Evolutionary conservation across 371 early-diverging fungal species (phyloP).

Genomic region (Amoeboaphelidium occidentale): DNA sequence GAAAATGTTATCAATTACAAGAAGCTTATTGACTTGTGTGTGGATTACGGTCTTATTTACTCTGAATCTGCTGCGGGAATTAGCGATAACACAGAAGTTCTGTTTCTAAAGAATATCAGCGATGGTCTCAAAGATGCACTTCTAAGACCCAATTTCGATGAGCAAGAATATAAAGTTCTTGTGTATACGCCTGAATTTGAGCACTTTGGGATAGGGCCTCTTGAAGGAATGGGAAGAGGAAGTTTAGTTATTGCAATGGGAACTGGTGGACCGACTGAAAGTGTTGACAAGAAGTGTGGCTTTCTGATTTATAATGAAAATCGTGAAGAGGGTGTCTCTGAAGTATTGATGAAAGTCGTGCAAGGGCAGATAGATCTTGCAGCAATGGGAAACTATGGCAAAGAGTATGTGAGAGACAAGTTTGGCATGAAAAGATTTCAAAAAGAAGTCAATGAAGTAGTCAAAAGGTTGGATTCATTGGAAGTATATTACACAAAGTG

Average conservation of each 20-base stretch:
- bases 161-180: conserved; percentile 13
- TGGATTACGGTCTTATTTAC: conserved; percentile 11
- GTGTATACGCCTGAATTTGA: conserved; percentile 81
- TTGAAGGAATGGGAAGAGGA: conserved; percentile 76
- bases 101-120: not conserved
- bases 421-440: too few relatives aligned
- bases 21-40: conserved; percentile 35
- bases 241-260: conserved; percentile 68
- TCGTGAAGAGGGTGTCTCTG: too few relatives aligned
- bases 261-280: conserved; percentile 65
- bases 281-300: conserved; percentile 51
- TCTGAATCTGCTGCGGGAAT: not conserved
- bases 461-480: too few relatives aligned
- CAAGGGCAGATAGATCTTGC: too few relatives aligned
- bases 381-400: too few relatives aligned
- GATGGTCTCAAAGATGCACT: not conserved
- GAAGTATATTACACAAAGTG: too few relatives aligned
- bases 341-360: too few relatives aligned
- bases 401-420: too few relatives aligned
- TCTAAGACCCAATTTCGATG: not conserved
- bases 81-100: not conserved
- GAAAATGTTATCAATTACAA: conserved; percentile 65
- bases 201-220: conserved; percentile 87
- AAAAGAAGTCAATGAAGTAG: too few relatives aligned
- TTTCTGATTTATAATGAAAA: too few relatives aligned